These are phyloP conservation scores for Neocallimastix lanati DNA, from an alignment of 192 early-diverging fungal species.

Conservation along the genomic window DNA sequence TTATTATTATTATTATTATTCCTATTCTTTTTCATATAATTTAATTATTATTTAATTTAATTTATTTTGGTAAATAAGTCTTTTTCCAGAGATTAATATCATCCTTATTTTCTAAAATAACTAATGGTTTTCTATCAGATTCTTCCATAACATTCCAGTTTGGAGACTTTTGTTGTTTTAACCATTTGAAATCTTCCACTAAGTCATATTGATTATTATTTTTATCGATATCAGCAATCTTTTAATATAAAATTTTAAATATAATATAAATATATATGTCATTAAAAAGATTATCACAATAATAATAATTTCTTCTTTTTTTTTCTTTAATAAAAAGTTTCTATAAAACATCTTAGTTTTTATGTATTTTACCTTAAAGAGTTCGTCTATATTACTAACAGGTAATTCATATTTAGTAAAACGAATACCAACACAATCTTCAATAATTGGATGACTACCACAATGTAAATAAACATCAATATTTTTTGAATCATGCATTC, in stretches of 20 bases:
- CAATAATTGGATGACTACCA: slow-evolving; percentile 70
- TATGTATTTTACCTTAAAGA: slow-evolving; percentile 11
- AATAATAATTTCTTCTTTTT: no score
- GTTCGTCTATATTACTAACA: slow-evolving; percentile 8
- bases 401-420: slow-evolving; percentile 38
- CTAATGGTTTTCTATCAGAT: neutral
- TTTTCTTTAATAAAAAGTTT: no score
- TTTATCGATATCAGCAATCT: slow-evolving; percentile 10
- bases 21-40: no score
- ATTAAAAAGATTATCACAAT: no score
- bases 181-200: slow-evolving; percentile 88
- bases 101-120: neutral
- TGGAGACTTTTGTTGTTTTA: slow-evolving; percentile 53
- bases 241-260: no score
- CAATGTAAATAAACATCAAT: slow-evolving; percentile 51
- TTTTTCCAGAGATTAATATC: neutral
- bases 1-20: no score
- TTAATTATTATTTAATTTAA: no score
- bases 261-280: no score
- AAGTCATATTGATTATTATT: slow-evolving; percentile 25
- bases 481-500: slow-evolving; percentile 53
- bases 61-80: neutral
- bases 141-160: slow-evolving; percentile 45
- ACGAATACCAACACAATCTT: slow-evolving; percentile 44
- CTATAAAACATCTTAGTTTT: no score